phyloP scores from a whole-genome alignment of 208 protist genomes.

The Acanthamoeba triangularis region DNA sequence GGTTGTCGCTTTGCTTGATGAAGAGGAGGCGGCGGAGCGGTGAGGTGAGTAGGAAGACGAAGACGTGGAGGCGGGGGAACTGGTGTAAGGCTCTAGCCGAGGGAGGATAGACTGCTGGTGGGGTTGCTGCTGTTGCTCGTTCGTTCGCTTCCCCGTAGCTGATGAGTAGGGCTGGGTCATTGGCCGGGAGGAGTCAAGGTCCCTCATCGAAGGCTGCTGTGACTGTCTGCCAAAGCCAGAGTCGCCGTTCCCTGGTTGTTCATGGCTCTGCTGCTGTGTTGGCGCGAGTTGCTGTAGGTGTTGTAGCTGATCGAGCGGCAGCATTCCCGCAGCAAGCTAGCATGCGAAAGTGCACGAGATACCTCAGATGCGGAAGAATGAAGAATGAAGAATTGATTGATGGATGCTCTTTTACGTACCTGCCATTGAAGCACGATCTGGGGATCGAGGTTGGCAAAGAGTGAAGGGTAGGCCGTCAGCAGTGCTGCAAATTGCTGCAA shows the following conservation, averaged over 20 bases:
- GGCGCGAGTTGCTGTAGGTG: neutral
- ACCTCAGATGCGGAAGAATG: neutral
- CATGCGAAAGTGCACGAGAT: neutral
- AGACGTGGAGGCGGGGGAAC: neutral
- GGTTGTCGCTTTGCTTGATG: neutral
- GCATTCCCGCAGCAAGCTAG: neutral
- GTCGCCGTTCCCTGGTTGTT: neutral
- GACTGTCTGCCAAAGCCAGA: neutral
- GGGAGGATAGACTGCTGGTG: neutral
- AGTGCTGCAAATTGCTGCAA: neutral
- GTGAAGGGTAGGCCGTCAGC: neutral
- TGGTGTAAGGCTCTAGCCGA: neutral
- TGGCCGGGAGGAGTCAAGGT: neutral
- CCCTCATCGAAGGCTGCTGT: neutral
- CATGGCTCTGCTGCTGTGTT: neutral
- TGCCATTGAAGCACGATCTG: constrained; percentile 13
- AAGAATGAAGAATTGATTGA: neutral
- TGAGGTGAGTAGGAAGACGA: neutral
- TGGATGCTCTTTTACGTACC: neutral
- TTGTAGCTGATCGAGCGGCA: constrained; percentile 10
- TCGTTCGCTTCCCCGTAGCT: neutral
- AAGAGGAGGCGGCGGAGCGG: neutral
- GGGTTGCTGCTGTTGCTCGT: neutral
- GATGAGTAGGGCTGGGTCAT: neutral
- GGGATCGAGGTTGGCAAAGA: neutral